Evolutionary conservation across 2,329 filamentous ascomycete species (phyloP).

Genomic region (Microcyclosporella mali): DNA sequence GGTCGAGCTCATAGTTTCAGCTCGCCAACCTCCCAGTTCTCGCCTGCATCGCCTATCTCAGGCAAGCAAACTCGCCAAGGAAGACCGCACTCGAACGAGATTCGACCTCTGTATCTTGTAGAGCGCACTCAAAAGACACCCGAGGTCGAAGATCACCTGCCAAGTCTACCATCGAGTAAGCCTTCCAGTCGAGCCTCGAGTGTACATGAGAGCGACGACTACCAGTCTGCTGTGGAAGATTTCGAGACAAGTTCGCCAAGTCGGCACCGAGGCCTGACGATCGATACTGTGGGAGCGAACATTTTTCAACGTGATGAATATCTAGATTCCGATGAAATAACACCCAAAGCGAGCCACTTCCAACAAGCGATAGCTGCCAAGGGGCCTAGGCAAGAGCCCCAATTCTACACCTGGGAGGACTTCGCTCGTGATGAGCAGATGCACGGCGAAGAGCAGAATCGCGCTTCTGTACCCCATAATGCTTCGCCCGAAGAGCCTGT

Average conservation of each 20-base stretch:
- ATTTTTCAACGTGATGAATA: conserved; percentile 33
- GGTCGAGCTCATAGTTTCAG: conserved; percentile 29
- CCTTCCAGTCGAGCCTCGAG: conserved; percentile 38
- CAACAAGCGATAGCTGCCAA: conserved; percentile 9
- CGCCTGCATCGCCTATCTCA: conserved; percentile 19
- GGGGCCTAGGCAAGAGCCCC: conserved; percentile 24
- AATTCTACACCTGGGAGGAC: conserved; percentile 36
- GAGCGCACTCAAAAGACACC: conserved; percentile 53
- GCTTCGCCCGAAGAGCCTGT: not conserved
- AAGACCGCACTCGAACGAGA: conserved; percentile 45
- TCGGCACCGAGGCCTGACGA: conserved; percentile 13
- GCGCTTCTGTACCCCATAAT: not conserved
- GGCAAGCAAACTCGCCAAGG: conserved; percentile 16
- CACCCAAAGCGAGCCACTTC: conserved; percentile 57
- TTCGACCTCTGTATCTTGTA: conserved; percentile 76
- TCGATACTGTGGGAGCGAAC: conserved; percentile 23
- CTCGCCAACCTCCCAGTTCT: conserved; percentile 9
- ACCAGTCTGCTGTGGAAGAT: conserved; percentile 40
- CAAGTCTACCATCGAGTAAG: conserved; percentile 47
- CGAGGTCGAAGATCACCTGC: conserved; percentile 42
- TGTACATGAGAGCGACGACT: conserved; percentile 35
- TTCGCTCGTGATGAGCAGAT: conserved; percentile 29
- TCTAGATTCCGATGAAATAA: conserved; percentile 59
- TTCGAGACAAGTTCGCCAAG: conserved; percentile 13
- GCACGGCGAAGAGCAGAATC: conserved; percentile 9